Conservation (phyloP, 441 rosid species). For the Populus tomentosa region DNA sequence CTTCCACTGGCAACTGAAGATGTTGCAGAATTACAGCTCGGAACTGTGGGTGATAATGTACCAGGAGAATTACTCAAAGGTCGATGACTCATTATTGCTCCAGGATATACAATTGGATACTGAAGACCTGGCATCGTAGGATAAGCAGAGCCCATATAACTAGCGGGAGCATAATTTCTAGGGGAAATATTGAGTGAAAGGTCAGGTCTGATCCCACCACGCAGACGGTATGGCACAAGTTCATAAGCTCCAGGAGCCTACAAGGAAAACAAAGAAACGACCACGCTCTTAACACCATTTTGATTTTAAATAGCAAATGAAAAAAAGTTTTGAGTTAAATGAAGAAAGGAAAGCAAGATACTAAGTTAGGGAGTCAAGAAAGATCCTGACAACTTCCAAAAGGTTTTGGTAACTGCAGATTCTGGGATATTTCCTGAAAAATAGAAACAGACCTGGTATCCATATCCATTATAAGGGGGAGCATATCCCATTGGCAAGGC, state of each 20-base stretch:
- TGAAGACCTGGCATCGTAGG: slow-evolving; percentile 63
- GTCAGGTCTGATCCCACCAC: slow-evolving; percentile 63
- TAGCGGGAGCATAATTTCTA: slow-evolving; percentile 71
- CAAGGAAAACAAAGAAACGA: slow-evolving; percentile 19
- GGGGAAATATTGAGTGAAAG: slow-evolving; percentile 56
- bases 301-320: not conserved
- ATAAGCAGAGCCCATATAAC: slow-evolving; percentile 71
- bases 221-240: slow-evolving; percentile 77
- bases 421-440: not conserved
- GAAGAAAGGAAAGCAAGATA: not conserved
- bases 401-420: not conserved
- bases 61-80: slow-evolving; percentile 61
- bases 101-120: slow-evolving; percentile 69
- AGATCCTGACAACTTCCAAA: not conserved
- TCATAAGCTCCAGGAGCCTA: slow-evolving; percentile 93
- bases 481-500: slow-evolving; percentile 87
- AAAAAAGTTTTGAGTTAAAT: not conserved
- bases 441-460: slow-evolving; percentile 63
- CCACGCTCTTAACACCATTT: slow-evolving; percentile 9
- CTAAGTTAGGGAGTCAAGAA: not conserved
- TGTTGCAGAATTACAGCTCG: slow-evolving; percentile 43
- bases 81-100: slow-evolving; percentile 63
- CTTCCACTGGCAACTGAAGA: slow-evolving; percentile 57
- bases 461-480: slow-evolving; percentile 86
- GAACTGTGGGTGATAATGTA: slow-evolving; percentile 46